A percentile compares a stretch with the other conserved stretches of the same genome.
Evolutionary conservation across 2,329 filamentous ascomycete genomes (phyloP).

Genomic region (Gaeumannomyces sp.): DNA sequence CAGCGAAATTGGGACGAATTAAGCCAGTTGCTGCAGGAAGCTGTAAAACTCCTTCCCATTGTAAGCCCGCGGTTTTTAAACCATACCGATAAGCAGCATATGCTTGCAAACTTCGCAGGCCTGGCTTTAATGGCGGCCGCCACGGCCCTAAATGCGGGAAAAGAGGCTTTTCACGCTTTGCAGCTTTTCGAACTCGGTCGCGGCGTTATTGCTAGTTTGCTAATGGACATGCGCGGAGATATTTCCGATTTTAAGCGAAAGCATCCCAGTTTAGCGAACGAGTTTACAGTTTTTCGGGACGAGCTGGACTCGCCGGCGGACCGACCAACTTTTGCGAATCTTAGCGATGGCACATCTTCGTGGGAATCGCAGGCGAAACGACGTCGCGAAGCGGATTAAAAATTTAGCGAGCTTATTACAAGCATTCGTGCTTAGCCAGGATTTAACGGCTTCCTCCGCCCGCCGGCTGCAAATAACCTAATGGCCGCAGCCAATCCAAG

Average conservation of each 20-base stretch:
- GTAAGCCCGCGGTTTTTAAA: too few species aligned
- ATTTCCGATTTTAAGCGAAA: background rate
- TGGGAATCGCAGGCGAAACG: background rate
- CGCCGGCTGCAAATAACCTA: background rate
- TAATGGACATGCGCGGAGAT: background rate
- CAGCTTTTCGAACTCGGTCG: background rate
- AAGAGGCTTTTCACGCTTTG: too few species aligned
- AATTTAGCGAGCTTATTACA: background rate
- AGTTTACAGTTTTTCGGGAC: background rate
- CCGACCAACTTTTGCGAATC: background rate
- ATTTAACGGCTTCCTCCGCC: background rate
- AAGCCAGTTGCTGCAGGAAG: too few species aligned
- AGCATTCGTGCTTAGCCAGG: background rate
- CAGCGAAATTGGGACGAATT: too few species aligned
- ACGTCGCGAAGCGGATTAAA: background rate
- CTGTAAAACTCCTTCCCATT: too few species aligned
- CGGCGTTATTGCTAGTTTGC: background rate
- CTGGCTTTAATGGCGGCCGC: too few species aligned
- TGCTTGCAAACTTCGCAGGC: too few species aligned
- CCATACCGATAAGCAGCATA: too few species aligned
- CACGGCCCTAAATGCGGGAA: too few species aligned
- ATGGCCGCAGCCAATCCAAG: background rate
- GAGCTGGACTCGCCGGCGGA: background rate
- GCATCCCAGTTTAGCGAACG: background rate
- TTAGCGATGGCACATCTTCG: background rate